phyloP scores from a whole-genome alignment of 768 basidiomycete species.

The Kwoniella europaea region DNA sequence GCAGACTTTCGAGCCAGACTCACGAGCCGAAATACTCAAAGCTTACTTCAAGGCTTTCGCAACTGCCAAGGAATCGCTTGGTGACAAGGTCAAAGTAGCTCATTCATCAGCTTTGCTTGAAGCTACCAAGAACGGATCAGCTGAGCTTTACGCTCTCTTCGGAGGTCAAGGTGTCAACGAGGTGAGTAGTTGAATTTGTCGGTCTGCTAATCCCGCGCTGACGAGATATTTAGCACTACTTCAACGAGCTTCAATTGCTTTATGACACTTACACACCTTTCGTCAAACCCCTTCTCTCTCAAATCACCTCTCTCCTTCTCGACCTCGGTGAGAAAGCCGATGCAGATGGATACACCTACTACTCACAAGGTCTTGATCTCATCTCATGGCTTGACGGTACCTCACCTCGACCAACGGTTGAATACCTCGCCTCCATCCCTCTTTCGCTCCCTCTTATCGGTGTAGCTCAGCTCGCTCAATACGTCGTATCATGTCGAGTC shows the following conservation, averaged over 20 bases:
- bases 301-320: constrained; percentile 70
- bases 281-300: constrained; percentile 71
- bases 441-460: constrained; percentile 95
- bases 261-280: constrained; percentile 91
- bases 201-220: constrained; percentile 9
- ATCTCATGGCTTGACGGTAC: constrained; percentile 80
- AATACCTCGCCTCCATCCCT: constrained; percentile 91
- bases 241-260: constrained; percentile 88
- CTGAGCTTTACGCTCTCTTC: constrained; percentile 82
- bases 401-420: constrained; percentile 71
- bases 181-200: constrained; percentile 38
- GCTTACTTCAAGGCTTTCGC: constrained; percentile 80
- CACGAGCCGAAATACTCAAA: constrained; percentile 74
- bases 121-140: constrained; percentile 55
- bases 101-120: constrained; percentile 60
- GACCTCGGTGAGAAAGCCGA: constrained; percentile 71
- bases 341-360: constrained; percentile 64
- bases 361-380: constrained; percentile 79
- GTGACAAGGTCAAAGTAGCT: constrained; percentile 61
- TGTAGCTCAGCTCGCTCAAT: constrained; percentile 92
- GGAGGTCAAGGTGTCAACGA: constrained; percentile 98
- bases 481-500: constrained; percentile 78
- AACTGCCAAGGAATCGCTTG: constrained; percentile 66
- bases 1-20: constrained; percentile 73
- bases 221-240: constrained; percentile 68